Percentiles rank a stretch among this genome's conserved stretches.
These are phyloP conservation scores for Chenopodium quinoa DNA, from an alignment of 148 eudicot species.

Conservation along the genomic window DNA sequence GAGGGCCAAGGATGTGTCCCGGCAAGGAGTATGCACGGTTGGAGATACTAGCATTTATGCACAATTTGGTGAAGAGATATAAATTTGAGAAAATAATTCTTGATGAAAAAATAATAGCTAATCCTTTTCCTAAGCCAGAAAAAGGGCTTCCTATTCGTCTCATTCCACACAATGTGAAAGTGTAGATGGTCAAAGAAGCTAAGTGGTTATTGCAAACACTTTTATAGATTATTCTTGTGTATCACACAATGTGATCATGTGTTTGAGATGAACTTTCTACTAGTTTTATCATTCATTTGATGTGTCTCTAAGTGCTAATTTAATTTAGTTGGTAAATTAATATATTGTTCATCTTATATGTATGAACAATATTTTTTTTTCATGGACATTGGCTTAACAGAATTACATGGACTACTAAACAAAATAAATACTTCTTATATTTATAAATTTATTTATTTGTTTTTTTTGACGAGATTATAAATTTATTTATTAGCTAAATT, in stretches of 20 bases:
- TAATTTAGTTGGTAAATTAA: too few species aligned
- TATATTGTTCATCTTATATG: too few species aligned
- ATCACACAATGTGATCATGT: not conserved
- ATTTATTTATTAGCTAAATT: too few species aligned
- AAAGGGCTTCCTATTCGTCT: slow-evolving; percentile 62
- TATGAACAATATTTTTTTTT: too few species aligned
- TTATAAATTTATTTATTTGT: too few species aligned
- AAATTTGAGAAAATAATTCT: slow-evolving; percentile 52
- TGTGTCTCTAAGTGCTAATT: too few species aligned
- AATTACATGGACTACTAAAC: too few species aligned
- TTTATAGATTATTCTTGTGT: not conserved
- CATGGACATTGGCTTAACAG: too few species aligned
- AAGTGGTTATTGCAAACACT: not conserved
- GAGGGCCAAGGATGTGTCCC: slow-evolving; percentile 67
- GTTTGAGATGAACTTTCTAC: not conserved
- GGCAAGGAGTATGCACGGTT: slow-evolving; percentile 66
- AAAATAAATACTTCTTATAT: too few species aligned
- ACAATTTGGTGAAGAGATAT: slow-evolving; percentile 56
- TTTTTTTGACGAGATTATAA: too few species aligned
- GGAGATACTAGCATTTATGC: slow-evolving; percentile 61
- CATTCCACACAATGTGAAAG: slow-evolving; percentile 23
- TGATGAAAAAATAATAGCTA: slow-evolving; percentile 46
- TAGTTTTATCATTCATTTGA: too few species aligned
- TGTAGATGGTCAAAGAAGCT: not conserved
- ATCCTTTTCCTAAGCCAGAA: slow-evolving; percentile 60